Evolutionary conservation across 371 early-diverging fungal genomes (phyloP).

Genomic region (Lichtheimia ornata): DNA sequence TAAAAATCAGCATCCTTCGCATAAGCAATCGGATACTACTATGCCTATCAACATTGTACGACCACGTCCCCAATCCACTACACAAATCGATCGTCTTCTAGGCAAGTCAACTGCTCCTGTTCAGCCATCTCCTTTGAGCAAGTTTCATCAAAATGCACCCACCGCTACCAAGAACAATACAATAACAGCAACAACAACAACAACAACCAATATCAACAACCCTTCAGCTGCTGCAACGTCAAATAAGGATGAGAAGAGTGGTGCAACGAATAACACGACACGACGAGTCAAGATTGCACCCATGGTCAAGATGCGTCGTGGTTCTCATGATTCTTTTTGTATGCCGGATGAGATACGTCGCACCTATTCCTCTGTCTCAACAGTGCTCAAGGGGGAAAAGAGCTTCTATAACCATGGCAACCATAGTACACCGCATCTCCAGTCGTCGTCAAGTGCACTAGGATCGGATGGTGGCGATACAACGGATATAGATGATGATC

Average conservation of each 20-base stretch:
- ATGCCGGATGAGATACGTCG: slow-evolving; percentile 14
- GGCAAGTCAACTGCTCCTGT: no score
- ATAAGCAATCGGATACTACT: no score
- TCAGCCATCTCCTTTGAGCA: slow-evolving; percentile 1
- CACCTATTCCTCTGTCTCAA: not conserved
- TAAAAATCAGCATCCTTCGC: no score
- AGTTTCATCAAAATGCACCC: not conserved
- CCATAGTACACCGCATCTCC: not conserved
- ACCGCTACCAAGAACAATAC: not conserved
- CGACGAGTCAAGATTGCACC: slow-evolving; percentile 14
- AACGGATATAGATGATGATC: no score
- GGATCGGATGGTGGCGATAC: no score
- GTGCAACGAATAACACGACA: not conserved
- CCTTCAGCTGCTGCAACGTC: not conserved
- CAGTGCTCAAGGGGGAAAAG: not conserved
- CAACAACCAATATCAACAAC: no score
- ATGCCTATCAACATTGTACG: no score
- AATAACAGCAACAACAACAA: not conserved
- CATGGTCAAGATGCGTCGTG: slow-evolving; percentile 10
- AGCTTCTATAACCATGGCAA: slow-evolving; percentile 5
- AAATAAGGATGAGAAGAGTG: not conserved
- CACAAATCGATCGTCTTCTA: no score
- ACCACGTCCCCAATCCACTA: no score
- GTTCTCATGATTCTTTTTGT: slow-evolving; percentile 14
- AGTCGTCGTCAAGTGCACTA: no score